phyloP scores from a whole-genome alignment of 2,329 filamentous ascomycete genomes.

The Diaporthe sp. region DNA sequence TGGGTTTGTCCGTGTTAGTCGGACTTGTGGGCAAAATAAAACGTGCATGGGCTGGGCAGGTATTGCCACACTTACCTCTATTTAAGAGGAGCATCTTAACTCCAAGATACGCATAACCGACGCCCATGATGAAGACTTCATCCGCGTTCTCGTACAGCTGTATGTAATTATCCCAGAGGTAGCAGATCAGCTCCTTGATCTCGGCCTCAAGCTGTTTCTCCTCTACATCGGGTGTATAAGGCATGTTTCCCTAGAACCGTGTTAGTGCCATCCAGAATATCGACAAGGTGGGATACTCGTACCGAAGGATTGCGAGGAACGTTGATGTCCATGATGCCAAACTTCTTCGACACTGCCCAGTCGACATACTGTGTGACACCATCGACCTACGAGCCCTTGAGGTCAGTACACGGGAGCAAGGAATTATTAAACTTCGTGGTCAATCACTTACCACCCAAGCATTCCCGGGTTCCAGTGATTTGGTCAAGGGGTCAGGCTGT shows the following conservation, averaged over 20 bases:
- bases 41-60: neutral
- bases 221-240: slow-evolving; percentile 59
- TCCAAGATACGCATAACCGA: slow-evolving; percentile 89
- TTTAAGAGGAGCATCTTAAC: slow-evolving; percentile 85
- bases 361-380: slow-evolving; percentile 83
- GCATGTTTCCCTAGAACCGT: slow-evolving; percentile 58
- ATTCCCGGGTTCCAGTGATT: slow-evolving; percentile 84
- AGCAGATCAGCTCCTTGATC: slow-evolving; percentile 82
- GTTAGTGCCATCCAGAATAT: slow-evolving; percentile 57
- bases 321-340: slow-evolving; percentile 92
- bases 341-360: slow-evolving; percentile 83
- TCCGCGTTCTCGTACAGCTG: slow-evolving; percentile 79
- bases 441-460: slow-evolving; percentile 81
- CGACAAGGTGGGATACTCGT: slow-evolving; percentile 53
- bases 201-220: slow-evolving; percentile 68
- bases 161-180: slow-evolving; percentile 98
- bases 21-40: too few species aligned
- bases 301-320: slow-evolving; percentile 76
- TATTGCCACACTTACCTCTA: slow-evolving; percentile 67
- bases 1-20: slow-evolving; percentile 15
- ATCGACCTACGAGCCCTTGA: slow-evolving; percentile 74
- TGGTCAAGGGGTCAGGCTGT: slow-evolving; percentile 77
- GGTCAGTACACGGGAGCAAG: slow-evolving; percentile 12
- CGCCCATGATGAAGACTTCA: slow-evolving; percentile 87
- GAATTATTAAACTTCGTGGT: too few species aligned